phyloP scores from a whole-genome alignment of 805 yeast genomes.

The Sungouiella thailandica region DNA sequence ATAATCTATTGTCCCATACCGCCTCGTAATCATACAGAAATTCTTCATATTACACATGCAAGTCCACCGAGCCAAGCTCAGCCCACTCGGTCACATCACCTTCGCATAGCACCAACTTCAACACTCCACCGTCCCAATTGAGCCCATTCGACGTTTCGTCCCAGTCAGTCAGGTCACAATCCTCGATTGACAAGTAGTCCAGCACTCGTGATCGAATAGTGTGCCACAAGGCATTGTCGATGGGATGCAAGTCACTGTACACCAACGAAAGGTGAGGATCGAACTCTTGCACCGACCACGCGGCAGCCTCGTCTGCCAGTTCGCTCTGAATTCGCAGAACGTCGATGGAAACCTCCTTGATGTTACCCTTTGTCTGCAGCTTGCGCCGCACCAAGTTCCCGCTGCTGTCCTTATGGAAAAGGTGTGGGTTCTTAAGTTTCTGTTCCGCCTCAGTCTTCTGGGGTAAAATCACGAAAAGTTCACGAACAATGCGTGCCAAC shows the following conservation, averaged over 20 bases:
- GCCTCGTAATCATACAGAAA: too few species aligned
- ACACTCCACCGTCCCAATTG: slow-evolving; percentile 67
- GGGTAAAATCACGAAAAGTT: slow-evolving; percentile 49
- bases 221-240: slow-evolving; percentile 60
- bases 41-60: slow-evolving; percentile 23
- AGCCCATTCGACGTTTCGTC: slow-evolving; percentile 26
- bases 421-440: slow-evolving; percentile 32
- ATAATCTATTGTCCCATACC: too few species aligned
- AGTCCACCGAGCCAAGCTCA: slow-evolving; percentile 50
- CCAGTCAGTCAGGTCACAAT: slow-evolving; percentile 33
- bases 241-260: slow-evolving; percentile 60
- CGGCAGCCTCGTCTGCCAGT: slow-evolving; percentile 44
- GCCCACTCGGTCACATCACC: slow-evolving; percentile 72
- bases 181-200: slow-evolving; percentile 54
- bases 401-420: slow-evolving; percentile 29
- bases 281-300: slow-evolving; percentile 54
- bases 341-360: slow-evolving; percentile 22
- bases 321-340: slow-evolving; percentile 28
- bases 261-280: slow-evolving; percentile 72
- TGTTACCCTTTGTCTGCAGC: slow-evolving; percentile 14
- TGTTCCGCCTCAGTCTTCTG: slow-evolving; percentile 32
- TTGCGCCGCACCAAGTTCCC: slow-evolving; percentile 24
- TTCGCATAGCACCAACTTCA: slow-evolving; percentile 62
- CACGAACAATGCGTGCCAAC: slow-evolving; percentile 53
- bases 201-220: slow-evolving; percentile 61